Base-by-base conservation (phyloP, 2,329 filamentous ascomycete genomes). In the Epichloe glyceriae region DNA sequence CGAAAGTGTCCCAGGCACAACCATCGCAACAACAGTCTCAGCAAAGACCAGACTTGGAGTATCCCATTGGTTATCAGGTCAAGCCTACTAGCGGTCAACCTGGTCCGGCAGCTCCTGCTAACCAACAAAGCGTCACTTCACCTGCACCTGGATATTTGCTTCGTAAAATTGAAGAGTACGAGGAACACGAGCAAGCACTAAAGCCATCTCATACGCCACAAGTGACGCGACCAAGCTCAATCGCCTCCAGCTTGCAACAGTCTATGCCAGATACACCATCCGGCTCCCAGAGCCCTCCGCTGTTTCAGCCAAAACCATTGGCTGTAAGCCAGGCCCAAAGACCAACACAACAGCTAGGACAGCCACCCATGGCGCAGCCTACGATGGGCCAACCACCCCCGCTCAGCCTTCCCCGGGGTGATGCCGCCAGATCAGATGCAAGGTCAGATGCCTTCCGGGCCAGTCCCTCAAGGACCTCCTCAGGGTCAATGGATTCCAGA, bases 141-240 rank as follows among this genome's bases (percentile, higher is more conserved):
- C 35, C 52, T 12, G 14, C 39, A 1, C 47, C 56, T 17, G 49
- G 53, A 5, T 48, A 55, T 26, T 30, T 55, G 6, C 39, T 57
- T 20, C 53, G 46, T 37, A 44, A 52, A 4, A 54, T 57, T 33
- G 51, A 58, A 35, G 57, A 59, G 42, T 49, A 53, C 40, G 55
- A 58, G n/a, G 55, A 56, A 41, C 37, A 44, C 30, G 50, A 53
- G 7, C 40, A 14, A 26, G 34, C 12, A 5, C 20, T 33, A 4
- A 46, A 40, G 22, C 34, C 37, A 20, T 30, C 30, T 34, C 38
- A 39, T 6, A 34, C 51, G 6, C 43, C 46, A 17, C 52, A 47
- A n/a, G 33, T 19, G 11, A 45, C 46, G 8, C 35, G 34, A 14
- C 43, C 49, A 5, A 47, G 37, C 26, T 51, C 50, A n/a, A 47